Conservation (phyloP, 257 asterid genomes). For the Nicotiana tabacum region DNA sequence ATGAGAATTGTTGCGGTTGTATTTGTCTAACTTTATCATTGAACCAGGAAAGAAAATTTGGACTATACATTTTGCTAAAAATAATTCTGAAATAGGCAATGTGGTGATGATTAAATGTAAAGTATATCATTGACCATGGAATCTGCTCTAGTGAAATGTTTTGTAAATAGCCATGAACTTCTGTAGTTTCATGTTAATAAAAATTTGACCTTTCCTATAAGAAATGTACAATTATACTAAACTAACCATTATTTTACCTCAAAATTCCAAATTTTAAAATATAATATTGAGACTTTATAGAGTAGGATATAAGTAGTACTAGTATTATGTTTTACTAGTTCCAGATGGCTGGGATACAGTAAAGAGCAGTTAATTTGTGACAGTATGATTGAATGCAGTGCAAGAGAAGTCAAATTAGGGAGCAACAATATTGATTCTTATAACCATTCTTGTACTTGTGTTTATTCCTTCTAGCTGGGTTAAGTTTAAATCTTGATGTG, state of each 20-base stretch:
- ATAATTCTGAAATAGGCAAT: not conserved
- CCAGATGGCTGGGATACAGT: no score
- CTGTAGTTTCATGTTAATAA: not conserved
- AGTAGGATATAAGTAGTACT: no score
- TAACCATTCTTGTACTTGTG: not conserved
- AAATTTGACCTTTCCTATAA: not conserved
- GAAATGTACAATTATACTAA: not conserved
- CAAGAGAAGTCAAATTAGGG: not conserved
- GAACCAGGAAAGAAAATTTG: not conserved
- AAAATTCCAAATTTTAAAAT: no score
- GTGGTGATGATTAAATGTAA: not conserved
- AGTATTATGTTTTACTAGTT: no score
- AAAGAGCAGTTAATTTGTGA: no score
- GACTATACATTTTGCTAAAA: not conserved
- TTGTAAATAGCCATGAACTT: not conserved
- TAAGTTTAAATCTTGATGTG: not conserved
- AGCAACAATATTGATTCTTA: not conserved
- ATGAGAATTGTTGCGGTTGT: not conserved
- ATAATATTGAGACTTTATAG: no score
- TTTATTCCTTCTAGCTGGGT: not conserved
- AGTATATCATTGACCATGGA: not conserved
- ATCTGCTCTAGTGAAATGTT: not conserved
- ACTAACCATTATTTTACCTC: not conserved
- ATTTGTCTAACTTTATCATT: not conserved
- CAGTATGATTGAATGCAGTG: not conserved